A percentile compares a stretch with the other conserved stretches of the same genome.
Conservation (phyloP, 2,329 filamentous ascomycete genomes). For the Aspergillus brunneoviolaceus region DNA sequence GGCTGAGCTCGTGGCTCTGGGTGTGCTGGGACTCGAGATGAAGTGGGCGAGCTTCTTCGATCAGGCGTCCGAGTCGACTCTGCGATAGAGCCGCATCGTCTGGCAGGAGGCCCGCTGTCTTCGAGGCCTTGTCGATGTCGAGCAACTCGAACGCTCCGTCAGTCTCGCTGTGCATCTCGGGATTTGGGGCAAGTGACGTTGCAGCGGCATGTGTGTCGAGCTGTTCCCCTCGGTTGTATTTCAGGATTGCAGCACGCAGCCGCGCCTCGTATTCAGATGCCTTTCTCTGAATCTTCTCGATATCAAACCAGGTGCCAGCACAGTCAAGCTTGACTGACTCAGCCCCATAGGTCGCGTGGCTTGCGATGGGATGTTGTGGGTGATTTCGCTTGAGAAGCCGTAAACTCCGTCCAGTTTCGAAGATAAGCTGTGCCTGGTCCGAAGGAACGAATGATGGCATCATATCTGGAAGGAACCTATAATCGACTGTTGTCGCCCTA, state of each 20-base stretch:
- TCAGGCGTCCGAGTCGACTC: conserved; percentile 30
- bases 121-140: conserved; percentile 33
- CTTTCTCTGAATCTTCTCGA: conserved; percentile 62
- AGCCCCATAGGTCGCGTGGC: conserved; percentile 47
- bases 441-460: conserved; percentile 70
- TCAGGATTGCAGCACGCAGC: conserved; percentile 40
- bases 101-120: conserved; percentile 26
- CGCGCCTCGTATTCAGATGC: conserved; percentile 48
- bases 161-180: conserved; percentile 9
- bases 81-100: conserved; percentile 25
- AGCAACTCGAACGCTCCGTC: conserved; percentile 35
- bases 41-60: conserved; percentile 26
- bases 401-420: conserved; percentile 75
- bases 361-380: conserved; percentile 67
- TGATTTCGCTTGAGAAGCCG: conserved; percentile 70
- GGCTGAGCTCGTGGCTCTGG: conserved; percentile 30
- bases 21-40: conserved; percentile 16
- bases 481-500: conserved; percentile 62
- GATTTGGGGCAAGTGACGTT: neutral
- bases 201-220: conserved; percentile 22
- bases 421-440: conserved; percentile 70
- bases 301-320: conserved; percentile 70
- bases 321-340: conserved; percentile 62
- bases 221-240: conserved; percentile 32
- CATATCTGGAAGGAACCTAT: conserved; percentile 51